Percentiles rank a stretch among this genome's conserved stretches.
phyloP scores from a whole-genome alignment of 768 basidiomycete genomes.

The Tricholoma furcatifolium region DNA sequence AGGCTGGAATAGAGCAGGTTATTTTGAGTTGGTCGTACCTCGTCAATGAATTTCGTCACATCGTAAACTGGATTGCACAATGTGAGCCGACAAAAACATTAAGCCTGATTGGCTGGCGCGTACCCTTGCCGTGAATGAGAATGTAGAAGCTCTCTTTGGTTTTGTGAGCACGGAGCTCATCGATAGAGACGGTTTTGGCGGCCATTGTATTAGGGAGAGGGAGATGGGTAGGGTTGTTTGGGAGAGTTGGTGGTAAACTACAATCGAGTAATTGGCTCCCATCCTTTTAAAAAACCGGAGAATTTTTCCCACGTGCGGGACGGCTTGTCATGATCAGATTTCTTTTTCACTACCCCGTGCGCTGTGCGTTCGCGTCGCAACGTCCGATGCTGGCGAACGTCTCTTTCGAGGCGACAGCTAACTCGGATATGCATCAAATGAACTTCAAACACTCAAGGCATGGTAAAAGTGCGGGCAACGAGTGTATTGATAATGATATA shows the following conservation, averaged over 20 bases:
- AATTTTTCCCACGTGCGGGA: conserved; percentile 30
- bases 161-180: conserved; percentile 77
- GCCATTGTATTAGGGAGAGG: conserved; percentile 30
- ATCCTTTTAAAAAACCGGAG: conserved; percentile 23
- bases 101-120: conserved; percentile 32
- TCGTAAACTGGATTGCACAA: conserved; percentile 71
- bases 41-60: conserved; percentile 91
- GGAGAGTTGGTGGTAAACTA: conserved; percentile 19
- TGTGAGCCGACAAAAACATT: conserved; percentile 31
- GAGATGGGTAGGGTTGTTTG: conserved; percentile 15
- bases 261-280: conserved; percentile 23
- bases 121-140: conserved; percentile 85
- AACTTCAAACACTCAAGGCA: neutral
- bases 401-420: neutral
- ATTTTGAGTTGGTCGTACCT: conserved; percentile 47
- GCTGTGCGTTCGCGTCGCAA: neutral
- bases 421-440: neutral
- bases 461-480: neutral
- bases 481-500: neutral
- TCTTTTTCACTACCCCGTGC: neutral
- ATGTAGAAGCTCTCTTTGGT: conserved; percentile 77
- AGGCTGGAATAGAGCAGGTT: neutral
- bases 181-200: conserved; percentile 60
- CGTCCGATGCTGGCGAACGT: neutral
- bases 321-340: conserved; percentile 5